phyloP scores from a whole-genome alignment of 441 rosid species.

The Erodium texanum region DNA sequence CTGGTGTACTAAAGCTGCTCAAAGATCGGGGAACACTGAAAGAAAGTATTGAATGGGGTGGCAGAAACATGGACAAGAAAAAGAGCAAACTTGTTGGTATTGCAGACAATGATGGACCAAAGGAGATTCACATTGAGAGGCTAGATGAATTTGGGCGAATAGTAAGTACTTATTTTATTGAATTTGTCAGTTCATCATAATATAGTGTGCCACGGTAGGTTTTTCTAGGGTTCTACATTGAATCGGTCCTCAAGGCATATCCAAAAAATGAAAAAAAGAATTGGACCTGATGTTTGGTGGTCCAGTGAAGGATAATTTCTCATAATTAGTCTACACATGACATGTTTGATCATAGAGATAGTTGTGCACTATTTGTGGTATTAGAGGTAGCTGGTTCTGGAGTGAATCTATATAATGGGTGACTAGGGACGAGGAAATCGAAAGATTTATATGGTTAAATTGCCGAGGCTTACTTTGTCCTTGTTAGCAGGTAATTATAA shows the following conservation, averaged over 20 bases:
- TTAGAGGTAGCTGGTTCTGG: too few species aligned
- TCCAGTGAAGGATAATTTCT: not conserved
- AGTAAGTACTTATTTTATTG: constrained; percentile 46
- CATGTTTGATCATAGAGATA: not conserved
- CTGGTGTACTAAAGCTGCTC: constrained; percentile 73
- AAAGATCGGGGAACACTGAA: constrained; percentile 89
- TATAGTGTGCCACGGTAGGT: not conserved
- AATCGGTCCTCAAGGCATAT: not conserved
- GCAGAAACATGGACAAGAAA: constrained; percentile 98
- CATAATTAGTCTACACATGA: not conserved
- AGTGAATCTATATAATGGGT: too few species aligned
- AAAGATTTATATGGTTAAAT: not conserved
- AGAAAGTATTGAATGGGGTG: constrained; percentile 91
- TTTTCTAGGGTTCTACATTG: not conserved
- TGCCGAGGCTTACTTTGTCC: not conserved
- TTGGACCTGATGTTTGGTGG: not conserved
- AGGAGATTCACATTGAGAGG: constrained; percentile 80
- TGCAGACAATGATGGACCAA: constrained; percentile 42
- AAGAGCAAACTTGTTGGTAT: constrained; percentile 95
- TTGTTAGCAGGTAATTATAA: too few species aligned
- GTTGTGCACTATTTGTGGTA: not conserved
- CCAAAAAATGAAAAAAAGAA: not conserved
- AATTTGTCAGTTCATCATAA: constrained; percentile 7
- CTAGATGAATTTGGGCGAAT: constrained; percentile 93
- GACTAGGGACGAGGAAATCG: too few species aligned